Conservation (phyloP, 2,329 filamentous ascomycete genomes). For the Akanthomyces lecanii region DNA sequence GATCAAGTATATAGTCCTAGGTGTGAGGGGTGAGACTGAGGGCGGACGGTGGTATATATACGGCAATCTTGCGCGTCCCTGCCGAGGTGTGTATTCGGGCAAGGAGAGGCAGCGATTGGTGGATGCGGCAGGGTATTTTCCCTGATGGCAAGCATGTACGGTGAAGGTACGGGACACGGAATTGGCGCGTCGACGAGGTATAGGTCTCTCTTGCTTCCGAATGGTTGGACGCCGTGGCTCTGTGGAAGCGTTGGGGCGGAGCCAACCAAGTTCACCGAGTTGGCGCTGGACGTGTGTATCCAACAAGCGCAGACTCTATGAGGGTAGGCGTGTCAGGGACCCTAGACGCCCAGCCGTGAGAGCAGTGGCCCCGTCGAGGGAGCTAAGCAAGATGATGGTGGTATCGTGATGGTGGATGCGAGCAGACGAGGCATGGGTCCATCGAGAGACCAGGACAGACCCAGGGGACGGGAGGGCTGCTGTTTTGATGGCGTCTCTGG, state of each 20-base stretch:
- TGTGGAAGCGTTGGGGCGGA: conserved; percentile 14
- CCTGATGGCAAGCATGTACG: neutral
- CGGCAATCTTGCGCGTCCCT: neutral
- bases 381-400: neutral
- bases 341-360: neutral
- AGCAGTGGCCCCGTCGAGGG: neutral
- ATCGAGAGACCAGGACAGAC: neutral
- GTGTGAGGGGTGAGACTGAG: neutral
- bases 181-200: neutral
- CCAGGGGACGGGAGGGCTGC: neutral
- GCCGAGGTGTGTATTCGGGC: neutral
- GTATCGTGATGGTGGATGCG: neutral
- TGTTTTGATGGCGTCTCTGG: neutral
- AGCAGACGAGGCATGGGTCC: neutral
- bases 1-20: neutral
- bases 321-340: neutral
- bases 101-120: neutral
- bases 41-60: neutral
- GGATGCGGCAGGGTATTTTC: neutral
- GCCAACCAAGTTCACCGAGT: conserved; percentile 20
- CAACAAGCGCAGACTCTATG: conserved; percentile 3
- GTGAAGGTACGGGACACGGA: neutral
- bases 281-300: neutral
- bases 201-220: conserved; percentile 13
- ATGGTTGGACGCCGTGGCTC: neutral